Percentiles rank a stretch among this genome's conserved stretches.
Evolutionary conservation across 805 yeast species (phyloP).

Genomic region (Yamadazyma scolyti): DNA sequence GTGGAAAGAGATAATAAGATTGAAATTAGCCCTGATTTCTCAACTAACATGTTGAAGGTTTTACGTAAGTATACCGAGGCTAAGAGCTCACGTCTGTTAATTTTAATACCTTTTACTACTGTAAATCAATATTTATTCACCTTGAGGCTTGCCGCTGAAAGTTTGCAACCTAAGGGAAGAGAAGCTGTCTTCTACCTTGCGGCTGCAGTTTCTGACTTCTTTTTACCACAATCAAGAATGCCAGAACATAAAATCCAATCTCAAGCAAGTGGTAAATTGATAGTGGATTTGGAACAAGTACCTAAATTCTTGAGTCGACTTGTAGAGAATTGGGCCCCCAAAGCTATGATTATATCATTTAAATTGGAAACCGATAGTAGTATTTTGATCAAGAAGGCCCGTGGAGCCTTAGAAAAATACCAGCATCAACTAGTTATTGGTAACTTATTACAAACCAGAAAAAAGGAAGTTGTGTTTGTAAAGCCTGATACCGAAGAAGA

Average conservation of each 20-base stretch:
- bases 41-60: slow-evolving; percentile 56
- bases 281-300: slow-evolving; percentile 88
- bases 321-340: slow-evolving; percentile 93
- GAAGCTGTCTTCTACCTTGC: slow-evolving; percentile 81
- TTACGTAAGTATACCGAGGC: slow-evolving; percentile 54
- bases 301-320: slow-evolving; percentile 88
- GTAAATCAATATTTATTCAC: slow-evolving; percentile 93
- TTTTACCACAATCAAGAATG: slow-evolving; percentile 77
- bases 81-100: slow-evolving; percentile 46
- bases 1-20: slow-evolving; percentile 52
- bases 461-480: slow-evolving; percentile 84
- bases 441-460: slow-evolving; percentile 83
- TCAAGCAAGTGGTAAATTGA: slow-evolving; percentile 69
- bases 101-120: slow-evolving; percentile 86
- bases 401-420: slow-evolving; percentile 76
- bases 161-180: slow-evolving; percentile 51
- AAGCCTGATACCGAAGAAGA: slow-evolving; percentile 37
- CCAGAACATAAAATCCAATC: slow-evolving; percentile 96
- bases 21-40: slow-evolving; percentile 58
- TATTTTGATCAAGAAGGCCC: slow-evolving; percentile 71
- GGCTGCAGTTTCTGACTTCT: slow-evolving; percentile 97
- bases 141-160: slow-evolving; percentile 59
- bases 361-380: slow-evolving; percentile 84
- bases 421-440: slow-evolving; percentile 95
- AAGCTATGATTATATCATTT: slow-evolving; percentile 91